Conservation (phyloP, 495 filamentous ascomycete genomes). For the Lasiosphaeria hispida region DNA sequence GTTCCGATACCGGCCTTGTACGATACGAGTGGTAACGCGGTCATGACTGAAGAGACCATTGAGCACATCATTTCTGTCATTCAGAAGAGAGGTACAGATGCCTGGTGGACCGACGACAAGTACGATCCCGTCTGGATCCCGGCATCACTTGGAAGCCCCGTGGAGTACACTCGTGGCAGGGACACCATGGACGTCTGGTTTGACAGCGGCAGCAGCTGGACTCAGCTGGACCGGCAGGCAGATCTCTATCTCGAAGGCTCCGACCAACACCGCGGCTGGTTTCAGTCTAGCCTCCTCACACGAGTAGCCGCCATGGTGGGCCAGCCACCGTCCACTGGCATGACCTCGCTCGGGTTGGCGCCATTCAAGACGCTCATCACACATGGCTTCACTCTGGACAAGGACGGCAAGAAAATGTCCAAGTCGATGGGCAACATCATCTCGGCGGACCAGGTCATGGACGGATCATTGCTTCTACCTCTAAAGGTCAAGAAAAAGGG, state of each 20-base stretch:
- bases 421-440: slow-evolving; percentile 95
- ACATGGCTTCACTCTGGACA: slow-evolving; percentile 90
- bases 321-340: slow-evolving; percentile 13
- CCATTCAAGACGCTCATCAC: slow-evolving; percentile 88
- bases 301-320: slow-evolving; percentile 51
- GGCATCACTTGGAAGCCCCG: slow-evolving; percentile 45
- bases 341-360: slow-evolving; percentile 28
- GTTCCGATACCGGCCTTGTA: slow-evolving; percentile 93
- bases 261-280: slow-evolving; percentile 98
- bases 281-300: slow-evolving; percentile 97
- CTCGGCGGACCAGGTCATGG: slow-evolving; percentile 76
- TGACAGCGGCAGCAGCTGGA: slow-evolving; percentile 96
- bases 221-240: slow-evolving; percentile 58
- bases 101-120: slow-evolving; percentile 85
- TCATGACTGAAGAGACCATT: slow-evolving; percentile 75
- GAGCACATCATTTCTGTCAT: slow-evolving; percentile 81
- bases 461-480: slow-evolving; percentile 60
- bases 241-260: slow-evolving; percentile 92
- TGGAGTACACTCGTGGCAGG: slow-evolving; percentile 66
- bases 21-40: slow-evolving; percentile 63
- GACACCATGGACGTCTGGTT: slow-evolving; percentile 99
- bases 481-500: slow-evolving; percentile 42
- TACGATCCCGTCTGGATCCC: slow-evolving; percentile 75
- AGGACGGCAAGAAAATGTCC: slow-evolving; percentile 92
- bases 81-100: slow-evolving; percentile 72